phyloP scores from a whole-genome alignment of 345 rosid species.

The Orychophragmus violaceus region DNA sequence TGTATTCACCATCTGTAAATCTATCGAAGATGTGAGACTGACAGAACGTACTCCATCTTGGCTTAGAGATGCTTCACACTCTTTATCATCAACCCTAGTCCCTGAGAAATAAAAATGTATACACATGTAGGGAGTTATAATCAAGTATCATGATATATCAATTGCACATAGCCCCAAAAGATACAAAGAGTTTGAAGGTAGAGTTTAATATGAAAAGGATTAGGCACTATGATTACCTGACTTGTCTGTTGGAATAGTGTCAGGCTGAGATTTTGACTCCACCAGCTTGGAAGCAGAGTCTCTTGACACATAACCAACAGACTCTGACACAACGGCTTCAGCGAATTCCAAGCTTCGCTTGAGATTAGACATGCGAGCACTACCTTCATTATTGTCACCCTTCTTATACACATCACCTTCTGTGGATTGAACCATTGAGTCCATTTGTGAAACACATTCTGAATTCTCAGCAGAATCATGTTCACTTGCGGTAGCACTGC shows the following conservation, averaged over 20 bases:
- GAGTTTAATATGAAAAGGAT: conserved; percentile 1
- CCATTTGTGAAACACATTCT: conserved; percentile 22
- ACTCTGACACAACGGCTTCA: conserved; percentile 24
- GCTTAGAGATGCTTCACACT: conserved; percentile 23
- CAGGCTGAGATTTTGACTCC: conserved; percentile 29
- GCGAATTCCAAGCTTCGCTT: conserved; percentile 32
- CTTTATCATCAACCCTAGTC: conserved; percentile 28
- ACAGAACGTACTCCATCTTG: conserved; percentile 19
- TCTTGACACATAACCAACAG: conserved; percentile 18
- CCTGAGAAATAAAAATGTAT: not conserved
- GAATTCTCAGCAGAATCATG: conserved; percentile 30
- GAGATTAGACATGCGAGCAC: conserved; percentile 10
- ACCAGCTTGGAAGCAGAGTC: conserved; percentile 26
- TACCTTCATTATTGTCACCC: conserved; percentile 24
- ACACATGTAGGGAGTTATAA: not conserved
- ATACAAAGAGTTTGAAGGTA: not conserved
- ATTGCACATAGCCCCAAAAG: conserved; percentile 4
- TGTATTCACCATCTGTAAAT: conserved; percentile 20
- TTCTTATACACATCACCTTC: conserved; percentile 15
- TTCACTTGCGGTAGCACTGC: conserved; percentile 18
- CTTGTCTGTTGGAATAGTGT: conserved; percentile 27
- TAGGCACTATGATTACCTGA: conserved; percentile 38
- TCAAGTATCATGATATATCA: conserved; percentile 8
- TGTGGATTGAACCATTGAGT: conserved; percentile 19
- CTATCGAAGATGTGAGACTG: conserved; percentile 16